Base-by-base conservation (phyloP, 768 basidiomycete genomes). In the Mycena galopus region DNA sequence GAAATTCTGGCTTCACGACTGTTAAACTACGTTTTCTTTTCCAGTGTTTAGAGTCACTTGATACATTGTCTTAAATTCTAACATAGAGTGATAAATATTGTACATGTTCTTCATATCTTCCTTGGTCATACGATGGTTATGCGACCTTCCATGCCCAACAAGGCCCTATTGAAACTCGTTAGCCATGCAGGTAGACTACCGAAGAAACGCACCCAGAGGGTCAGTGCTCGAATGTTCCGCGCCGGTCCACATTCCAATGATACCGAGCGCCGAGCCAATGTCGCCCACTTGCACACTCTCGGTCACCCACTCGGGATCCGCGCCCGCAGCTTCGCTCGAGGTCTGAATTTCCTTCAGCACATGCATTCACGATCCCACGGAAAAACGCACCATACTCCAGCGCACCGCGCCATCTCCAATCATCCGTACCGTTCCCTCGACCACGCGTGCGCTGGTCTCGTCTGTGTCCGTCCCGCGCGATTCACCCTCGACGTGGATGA, bases 271-370 rank as follows among this genome's bases (percentile, higher is more conserved):
- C n/a, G 88, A 88, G 8, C 88, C 88, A 19, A 88, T 79, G 2
- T 85, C 86, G 16, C 91, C 91, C 14, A 91, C 77, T 70, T 91
- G 90, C 0, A 91, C 80, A n/a, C 84, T 88, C 71, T 91, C 90
- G 16, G 84, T 86, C 2, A 81, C 79, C 90, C 90, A 91, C 71
- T 89, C 85, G 0, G 85, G 81, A 6, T 70, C 70, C 23, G 78
- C 76, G 21, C 84, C 79, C 14, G 81, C 81, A 0, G 79, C 63
- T 19, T 80, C 71, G 25, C 73, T 78, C 5, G 85, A 83, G 1
- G 78, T 82, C 82, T 87, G 29, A 17, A 39, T 21, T 2, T 17
- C 19, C 30, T n/a, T 23, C 5, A n/a, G 23, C 16, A n/a, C 16
- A 25, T 9, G 39, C 32, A 53, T 55, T 30, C 14, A 21, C 14